phyloP scores from a whole-genome alignment of 2,329 filamentous ascomycete species.

The Domatiomyces catenatus region DNA sequence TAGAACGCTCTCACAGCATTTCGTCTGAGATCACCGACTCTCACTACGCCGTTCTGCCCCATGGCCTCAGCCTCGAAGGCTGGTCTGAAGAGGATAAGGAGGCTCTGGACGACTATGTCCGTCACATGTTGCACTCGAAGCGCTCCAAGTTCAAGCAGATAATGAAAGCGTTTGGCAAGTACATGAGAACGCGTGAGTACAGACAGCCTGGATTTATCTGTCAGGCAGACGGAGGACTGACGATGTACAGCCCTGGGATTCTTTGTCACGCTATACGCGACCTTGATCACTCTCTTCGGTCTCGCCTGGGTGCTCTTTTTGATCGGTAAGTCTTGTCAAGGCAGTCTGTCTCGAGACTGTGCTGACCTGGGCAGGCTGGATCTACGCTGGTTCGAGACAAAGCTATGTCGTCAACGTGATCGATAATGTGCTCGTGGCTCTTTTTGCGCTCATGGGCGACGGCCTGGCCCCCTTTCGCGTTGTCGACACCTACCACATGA shows the following conservation, averaged over 20 bases:
- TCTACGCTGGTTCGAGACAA: constrained; percentile 57
- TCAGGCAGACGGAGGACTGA: neutral
- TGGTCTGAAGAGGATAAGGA: constrained; percentile 62
- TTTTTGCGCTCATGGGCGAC: constrained; percentile 57
- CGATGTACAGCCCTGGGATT: constrained; percentile 51
- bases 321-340: constrained; percentile 50
- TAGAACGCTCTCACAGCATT: constrained; percentile 39
- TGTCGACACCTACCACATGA: constrained; percentile 78
- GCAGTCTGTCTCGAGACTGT: no score
- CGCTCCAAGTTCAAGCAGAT: constrained; percentile 63
- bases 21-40: constrained; percentile 52
- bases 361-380: constrained; percentile 42
- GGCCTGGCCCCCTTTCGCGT: constrained; percentile 59
- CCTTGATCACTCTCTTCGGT: constrained; percentile 68
- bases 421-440: constrained; percentile 53
- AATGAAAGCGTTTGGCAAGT: constrained; percentile 68
- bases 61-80: constrained; percentile 54
- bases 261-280: constrained; percentile 69
- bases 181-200: constrained; percentile 50
- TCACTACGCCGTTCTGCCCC: constrained; percentile 65
- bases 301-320: constrained; percentile 82
- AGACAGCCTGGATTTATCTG: constrained; percentile 1
- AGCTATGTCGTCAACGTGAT: constrained; percentile 55
- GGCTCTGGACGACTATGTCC: constrained; percentile 69
- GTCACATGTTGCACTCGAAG: constrained; percentile 73